Percentiles rank a stretch among this genome's conserved stretches.
Conservation (phyloP, 2,329 filamentous ascomycete species). For the Atkinsonella hypoxylon region DNA sequence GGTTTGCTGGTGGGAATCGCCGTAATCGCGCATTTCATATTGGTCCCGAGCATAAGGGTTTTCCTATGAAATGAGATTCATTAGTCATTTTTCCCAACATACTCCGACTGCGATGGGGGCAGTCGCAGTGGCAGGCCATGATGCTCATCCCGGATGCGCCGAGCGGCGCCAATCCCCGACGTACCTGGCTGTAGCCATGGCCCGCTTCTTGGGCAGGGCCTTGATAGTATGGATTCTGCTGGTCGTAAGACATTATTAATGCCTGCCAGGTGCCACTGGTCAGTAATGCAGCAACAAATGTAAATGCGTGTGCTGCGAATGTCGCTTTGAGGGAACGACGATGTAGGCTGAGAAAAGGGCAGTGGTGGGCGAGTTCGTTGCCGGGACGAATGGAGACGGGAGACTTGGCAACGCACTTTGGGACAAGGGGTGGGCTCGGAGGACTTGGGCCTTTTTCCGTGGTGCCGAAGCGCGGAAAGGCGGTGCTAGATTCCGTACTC, state of each 20-base stretch:
- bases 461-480: background rate
- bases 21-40: constrained; percentile 45
- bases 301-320: background rate
- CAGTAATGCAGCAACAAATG: background rate
- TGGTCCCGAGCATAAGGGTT: constrained; percentile 21
- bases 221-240: constrained; percentile 13
- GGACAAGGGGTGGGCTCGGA: background rate
- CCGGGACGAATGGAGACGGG: background rate
- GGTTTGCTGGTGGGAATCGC: constrained; percentile 15
- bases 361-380: background rate
- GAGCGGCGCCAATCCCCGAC: background rate
- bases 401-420: no score
- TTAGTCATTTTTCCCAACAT: background rate
- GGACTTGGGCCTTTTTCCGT: background rate
- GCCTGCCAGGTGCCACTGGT: background rate
- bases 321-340: background rate
- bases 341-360: constrained; percentile 6
- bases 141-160: background rate
- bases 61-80: background rate
- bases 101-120: background rate
- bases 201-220: constrained; percentile 11
- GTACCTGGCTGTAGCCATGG: constrained; percentile 10
- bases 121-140: background rate
- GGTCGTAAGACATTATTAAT: constrained; percentile 14
- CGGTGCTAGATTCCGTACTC: no score